A percentile compares a stretch with the other conserved stretches of the same genome.
These are phyloP conservation scores for Pythium sp. DNA, from an alignment of 352 stramenopile species.

Conservation along the genomic window DNA sequence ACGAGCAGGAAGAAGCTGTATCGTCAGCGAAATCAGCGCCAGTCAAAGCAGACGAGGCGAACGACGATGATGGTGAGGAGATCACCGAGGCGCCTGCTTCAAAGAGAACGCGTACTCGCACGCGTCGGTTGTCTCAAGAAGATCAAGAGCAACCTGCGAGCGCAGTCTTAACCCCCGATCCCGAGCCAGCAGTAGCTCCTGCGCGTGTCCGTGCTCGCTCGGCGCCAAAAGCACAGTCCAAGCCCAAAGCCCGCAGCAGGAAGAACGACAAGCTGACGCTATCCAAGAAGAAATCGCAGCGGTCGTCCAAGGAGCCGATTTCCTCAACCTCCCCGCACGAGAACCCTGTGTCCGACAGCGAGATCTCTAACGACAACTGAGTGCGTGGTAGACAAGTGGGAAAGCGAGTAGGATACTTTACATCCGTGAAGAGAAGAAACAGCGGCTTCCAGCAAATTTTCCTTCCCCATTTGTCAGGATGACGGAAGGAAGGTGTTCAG, in stretches of 20 bases:
- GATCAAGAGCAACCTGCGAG: background rate
- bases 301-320: conserved; percentile 9
- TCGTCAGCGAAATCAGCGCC: background rate
- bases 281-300: conserved; percentile 11
- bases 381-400: background rate
- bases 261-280: conserved; percentile 16
- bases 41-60: background rate
- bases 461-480: too few relatives aligned
- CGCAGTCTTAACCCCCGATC: background rate
- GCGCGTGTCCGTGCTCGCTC: background rate
- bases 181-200: background rate
- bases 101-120: conserved; percentile 1
- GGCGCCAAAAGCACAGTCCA: background rate
- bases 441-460: too few relatives aligned
- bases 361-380: conserved; percentile 11
- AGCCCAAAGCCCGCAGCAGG: conserved; percentile 7
- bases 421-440: too few relatives aligned
- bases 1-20: background rate
- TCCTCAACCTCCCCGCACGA: conserved; percentile 20
- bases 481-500: background rate
- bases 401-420: background rate
- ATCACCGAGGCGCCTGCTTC: background rate
- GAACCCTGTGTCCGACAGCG: conserved; percentile 17
- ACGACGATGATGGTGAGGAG: background rate
- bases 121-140: conserved; percentile 9